Conservation (phyloP, 139 green algal genomes). For the Coelastrella sp. region DNA sequence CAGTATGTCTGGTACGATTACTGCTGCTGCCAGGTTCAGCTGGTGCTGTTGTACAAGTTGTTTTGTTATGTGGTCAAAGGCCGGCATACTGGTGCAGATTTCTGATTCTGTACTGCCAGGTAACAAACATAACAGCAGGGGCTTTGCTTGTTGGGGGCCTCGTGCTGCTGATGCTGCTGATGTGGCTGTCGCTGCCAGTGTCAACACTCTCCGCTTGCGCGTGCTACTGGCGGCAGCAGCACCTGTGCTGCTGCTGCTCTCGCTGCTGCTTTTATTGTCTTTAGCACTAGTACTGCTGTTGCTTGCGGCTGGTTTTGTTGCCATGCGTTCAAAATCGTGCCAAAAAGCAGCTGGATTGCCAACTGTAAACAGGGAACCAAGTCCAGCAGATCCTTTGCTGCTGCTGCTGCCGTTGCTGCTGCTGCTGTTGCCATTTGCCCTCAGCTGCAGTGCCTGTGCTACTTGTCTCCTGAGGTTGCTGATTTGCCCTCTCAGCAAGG, state of each 20-base stretch:
- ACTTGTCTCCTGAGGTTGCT: not conserved
- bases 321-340: not conserved
- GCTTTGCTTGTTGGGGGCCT: too few relatives aligned
- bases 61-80: conserved; percentile 7
- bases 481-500: not conserved
- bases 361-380: not conserved
- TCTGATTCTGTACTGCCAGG: conserved; percentile 15
- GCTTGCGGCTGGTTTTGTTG: not conserved
- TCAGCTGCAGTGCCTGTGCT: conserved; percentile 7
- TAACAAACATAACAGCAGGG: conserved; percentile 20
- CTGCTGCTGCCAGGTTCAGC: not conserved
- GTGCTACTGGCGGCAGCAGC: not conserved
- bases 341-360: conserved; percentile 15
- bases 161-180: not conserved
- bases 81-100: conserved; percentile 25
- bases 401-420: not conserved
- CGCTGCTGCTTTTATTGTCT: not conserved
- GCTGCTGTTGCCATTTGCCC: not conserved
- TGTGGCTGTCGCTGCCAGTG: conserved; percentile 6
- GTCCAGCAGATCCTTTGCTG: not conserved
- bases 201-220: not conserved
- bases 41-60: not conserved
- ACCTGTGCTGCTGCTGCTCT: conserved; percentile 4
- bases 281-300: not conserved
- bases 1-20: conserved; percentile 23